These are phyloP conservation scores for Globisporangium splendens DNA, from an alignment of 352 stramenopile species.

Conservation along the genomic window DNA sequence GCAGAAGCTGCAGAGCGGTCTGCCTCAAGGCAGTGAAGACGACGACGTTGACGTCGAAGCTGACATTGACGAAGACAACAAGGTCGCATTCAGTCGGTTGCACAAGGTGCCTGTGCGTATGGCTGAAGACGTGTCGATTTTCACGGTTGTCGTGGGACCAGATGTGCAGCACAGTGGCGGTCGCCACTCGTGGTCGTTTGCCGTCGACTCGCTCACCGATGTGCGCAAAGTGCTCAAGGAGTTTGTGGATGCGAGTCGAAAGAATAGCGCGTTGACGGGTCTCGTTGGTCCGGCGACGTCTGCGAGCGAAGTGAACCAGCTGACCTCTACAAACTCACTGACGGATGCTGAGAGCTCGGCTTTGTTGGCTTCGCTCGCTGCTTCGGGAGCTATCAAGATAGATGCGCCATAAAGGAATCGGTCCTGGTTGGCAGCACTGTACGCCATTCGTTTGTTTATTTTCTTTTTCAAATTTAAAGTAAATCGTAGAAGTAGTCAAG, in stretches of 20 bases:
- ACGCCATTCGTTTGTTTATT: background rate
- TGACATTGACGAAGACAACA: slow-evolving; percentile 69
- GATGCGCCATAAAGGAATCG: background rate
- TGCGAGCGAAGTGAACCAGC: background rate
- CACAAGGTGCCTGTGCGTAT: slow-evolving; percentile 72
- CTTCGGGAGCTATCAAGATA: background rate
- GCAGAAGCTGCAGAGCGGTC: slow-evolving; percentile 21
- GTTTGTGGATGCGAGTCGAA: slow-evolving; percentile 57
- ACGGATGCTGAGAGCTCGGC: slow-evolving; percentile 8
- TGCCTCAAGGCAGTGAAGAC: slow-evolving; percentile 27
- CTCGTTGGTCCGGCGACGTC: background rate
- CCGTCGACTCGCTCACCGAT: slow-evolving; percentile 63
- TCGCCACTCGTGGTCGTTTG: slow-evolving; percentile 47
- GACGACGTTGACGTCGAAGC: slow-evolving; percentile 35
- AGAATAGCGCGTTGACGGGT: slow-evolving; percentile 16
- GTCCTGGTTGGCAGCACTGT: background rate
- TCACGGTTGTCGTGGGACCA: slow-evolving; percentile 59
- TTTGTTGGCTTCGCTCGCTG: slow-evolving; percentile 1
- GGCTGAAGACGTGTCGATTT: slow-evolving; percentile 63
- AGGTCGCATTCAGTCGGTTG: slow-evolving; percentile 70
- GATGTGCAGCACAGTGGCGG: slow-evolving; percentile 70
- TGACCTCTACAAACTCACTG: background rate
- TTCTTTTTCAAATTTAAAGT: slow-evolving; percentile 6
- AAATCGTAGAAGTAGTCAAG: slow-evolving; percentile 78
- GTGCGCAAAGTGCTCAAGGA: slow-evolving; percentile 71